Base-by-base conservation (phyloP, 108 stramenopile genomes). In the Discostella pseudostelligera region DNA sequence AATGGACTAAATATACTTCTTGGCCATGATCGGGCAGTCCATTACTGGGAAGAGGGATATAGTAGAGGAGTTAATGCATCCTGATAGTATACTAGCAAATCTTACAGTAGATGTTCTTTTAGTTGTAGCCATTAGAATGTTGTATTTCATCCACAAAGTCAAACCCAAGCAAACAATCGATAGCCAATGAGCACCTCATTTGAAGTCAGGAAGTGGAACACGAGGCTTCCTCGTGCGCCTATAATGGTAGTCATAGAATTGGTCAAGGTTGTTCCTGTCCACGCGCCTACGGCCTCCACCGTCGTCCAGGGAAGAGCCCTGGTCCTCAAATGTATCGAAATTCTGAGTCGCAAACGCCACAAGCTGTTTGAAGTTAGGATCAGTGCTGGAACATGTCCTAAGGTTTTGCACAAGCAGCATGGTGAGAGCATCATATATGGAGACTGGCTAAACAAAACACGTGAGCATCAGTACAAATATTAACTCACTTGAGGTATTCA, bases 251-350 rank as follows among this genome's bases (percentile, higher is more conserved):
- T 91, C 90, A 68, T 89, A 91, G 62, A 94, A 91, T 66, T 94
- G 93, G 58, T 94, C 93, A 29, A 94, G 76, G 47, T 67, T 78
- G 53, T 74, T 79, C 54, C 82, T 84, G 25, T 76, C 83, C 14
- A 83, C 76, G 19, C 79, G 70, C 35, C 69, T 62, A 43, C 70
- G 71, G 24, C 74, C 79, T 45, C 74, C 78, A 51, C n/a, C n/a
- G n/a, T 63, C 64, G 29, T 90, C 90, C 42, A 94, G 74, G 19
- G 83, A 81, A 56, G 71, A 70, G 39, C 93, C 93, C 65, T 75
- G 87, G 66, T 96, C 94, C 53, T 92, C 90, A 75, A 96, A 96
- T 8, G 89, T 93, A 58, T 96, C 94, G 70, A 96, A 96, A 74
- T 96, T 96, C 36, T 91, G 88, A 16, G 94, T 96, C 29, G 87